phyloP scores from a whole-genome alignment of 1,139 yeast species.

The Suhomyces yuchorum region DNA sequence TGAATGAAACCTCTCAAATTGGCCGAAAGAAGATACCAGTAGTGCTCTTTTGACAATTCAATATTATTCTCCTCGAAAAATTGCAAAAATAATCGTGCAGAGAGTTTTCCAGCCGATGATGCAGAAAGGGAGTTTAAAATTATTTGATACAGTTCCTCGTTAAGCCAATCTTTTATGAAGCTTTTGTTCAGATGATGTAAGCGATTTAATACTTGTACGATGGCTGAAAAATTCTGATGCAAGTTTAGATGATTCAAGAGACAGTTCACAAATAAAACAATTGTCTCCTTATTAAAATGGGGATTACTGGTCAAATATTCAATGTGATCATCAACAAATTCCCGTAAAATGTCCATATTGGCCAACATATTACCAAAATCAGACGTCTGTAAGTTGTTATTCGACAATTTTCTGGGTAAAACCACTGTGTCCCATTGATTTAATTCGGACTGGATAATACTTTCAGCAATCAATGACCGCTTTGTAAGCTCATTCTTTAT shows the following conservation, averaged over 20 bases:
- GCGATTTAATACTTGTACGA: conserved; percentile 26
- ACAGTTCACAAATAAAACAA: conserved; percentile 39
- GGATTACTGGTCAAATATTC: conserved; percentile 23
- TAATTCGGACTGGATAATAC: conserved; percentile 18
- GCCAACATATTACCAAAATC: conserved; percentile 37
- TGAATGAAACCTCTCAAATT: conserved; percentile 28
- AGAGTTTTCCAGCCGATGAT: conserved; percentile 32
- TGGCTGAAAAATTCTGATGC: conserved; percentile 41
- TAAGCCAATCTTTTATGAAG: conserved; percentile 27
- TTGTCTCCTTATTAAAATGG: conserved; percentile 24
- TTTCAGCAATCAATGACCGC: conserved; percentile 17
- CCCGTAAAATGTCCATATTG: conserved; percentile 27
- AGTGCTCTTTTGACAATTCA: conserved; percentile 20
- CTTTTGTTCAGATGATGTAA: conserved; percentile 23
- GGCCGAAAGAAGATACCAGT: conserved; percentile 30
- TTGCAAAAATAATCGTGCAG: conserved; percentile 29
- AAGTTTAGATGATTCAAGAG: conserved; percentile 38
- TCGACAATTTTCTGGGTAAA: conserved; percentile 24
- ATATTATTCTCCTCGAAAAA: conserved; percentile 20
- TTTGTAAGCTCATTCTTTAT: conserved; percentile 19
- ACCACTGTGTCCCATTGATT: conserved; percentile 15
- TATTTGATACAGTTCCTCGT: conserved; percentile 35
- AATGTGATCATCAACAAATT: conserved; percentile 30
- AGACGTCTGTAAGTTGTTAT: conserved; percentile 27
- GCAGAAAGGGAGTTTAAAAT: conserved; percentile 31